These are phyloP conservation scores for Cymbidium sinense DNA, from an alignment of 106 monocot species.

Conservation along the genomic window DNA sequence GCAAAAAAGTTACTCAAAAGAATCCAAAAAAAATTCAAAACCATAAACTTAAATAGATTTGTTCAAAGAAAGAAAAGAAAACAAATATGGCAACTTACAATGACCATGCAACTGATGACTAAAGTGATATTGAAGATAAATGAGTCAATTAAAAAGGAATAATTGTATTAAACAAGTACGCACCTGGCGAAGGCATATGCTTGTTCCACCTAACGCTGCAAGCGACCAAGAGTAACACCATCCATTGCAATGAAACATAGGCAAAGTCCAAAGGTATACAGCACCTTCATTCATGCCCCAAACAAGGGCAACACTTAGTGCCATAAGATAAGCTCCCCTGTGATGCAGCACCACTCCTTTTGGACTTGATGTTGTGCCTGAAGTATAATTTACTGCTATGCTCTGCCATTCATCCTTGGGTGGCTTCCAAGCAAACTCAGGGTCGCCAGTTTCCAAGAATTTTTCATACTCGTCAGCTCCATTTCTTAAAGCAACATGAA, in stretches of 20 bases:
- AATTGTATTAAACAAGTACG: neutral
- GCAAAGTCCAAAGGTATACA: conserved; percentile 85
- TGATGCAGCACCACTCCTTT: conserved; percentile 95
- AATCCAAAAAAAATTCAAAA: too few relatives aligned
- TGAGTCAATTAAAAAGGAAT: neutral
- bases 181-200: conserved; percentile 94
- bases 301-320: conserved; percentile 60
- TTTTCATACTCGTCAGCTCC: conserved; percentile 88
- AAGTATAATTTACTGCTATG: conserved; percentile 89
- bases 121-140: neutral
- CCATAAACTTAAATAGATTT: too few relatives aligned
- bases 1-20: too few relatives aligned
- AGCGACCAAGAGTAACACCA: conserved; percentile 89
- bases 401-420: conserved; percentile 96
- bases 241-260: conserved; percentile 98
- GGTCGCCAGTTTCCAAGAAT: conserved; percentile 74
- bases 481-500: conserved; percentile 57
- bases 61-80: neutral
- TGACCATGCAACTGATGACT: neutral
- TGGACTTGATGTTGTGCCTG: conserved; percentile 90
- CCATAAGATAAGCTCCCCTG: conserved; percentile 92
- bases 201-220: conserved; percentile 89
- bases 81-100: neutral
- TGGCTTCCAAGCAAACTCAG: conserved; percentile 67
- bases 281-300: conserved; percentile 92